Conservation (phyloP, 305 asterid genomes). For the Fraxinus platypoda region DNA sequence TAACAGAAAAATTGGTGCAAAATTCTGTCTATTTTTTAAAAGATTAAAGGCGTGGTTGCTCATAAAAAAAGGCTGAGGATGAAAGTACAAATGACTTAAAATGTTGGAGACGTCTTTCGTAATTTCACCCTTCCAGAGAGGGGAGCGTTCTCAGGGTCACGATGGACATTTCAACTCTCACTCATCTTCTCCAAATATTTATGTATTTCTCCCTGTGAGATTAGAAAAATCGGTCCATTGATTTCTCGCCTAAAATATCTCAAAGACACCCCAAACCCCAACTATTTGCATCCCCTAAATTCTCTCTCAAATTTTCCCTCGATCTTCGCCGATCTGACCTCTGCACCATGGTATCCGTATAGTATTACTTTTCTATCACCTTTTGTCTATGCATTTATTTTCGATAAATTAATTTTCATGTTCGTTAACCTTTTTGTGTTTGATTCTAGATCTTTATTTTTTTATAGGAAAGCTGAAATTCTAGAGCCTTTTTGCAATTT, state of each 20-base stretch:
- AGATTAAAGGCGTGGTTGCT: not conserved
- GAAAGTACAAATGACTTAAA: not conserved
- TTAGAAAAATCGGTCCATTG: not conserved
- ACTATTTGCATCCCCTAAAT: not conserved
- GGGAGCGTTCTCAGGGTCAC: not conserved
- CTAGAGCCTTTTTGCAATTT: not conserved
- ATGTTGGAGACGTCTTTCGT: not conserved
- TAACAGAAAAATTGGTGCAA: not conserved
- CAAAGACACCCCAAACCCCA: too few species aligned
- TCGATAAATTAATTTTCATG: not conserved
- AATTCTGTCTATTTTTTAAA: not conserved
- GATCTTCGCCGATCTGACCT: not conserved
- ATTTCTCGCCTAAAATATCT: not conserved
- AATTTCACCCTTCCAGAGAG: not conserved
- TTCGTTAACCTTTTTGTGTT: not conserved
- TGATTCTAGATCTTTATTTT: not conserved
- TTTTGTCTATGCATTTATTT: not conserved
- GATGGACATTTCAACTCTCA: not conserved
- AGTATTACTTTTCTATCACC: not conserved
- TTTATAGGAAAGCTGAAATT: not conserved
- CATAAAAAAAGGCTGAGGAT: not conserved
- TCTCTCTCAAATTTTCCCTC: not conserved
- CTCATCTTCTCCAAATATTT: not conserved
- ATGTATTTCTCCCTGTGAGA: not conserved
- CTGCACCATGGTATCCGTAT: slow-evolving; percentile 1